Evolutionary conservation across 176 grass and related monocot species (phyloP).

Genomic region (Avena eriantha): DNA sequence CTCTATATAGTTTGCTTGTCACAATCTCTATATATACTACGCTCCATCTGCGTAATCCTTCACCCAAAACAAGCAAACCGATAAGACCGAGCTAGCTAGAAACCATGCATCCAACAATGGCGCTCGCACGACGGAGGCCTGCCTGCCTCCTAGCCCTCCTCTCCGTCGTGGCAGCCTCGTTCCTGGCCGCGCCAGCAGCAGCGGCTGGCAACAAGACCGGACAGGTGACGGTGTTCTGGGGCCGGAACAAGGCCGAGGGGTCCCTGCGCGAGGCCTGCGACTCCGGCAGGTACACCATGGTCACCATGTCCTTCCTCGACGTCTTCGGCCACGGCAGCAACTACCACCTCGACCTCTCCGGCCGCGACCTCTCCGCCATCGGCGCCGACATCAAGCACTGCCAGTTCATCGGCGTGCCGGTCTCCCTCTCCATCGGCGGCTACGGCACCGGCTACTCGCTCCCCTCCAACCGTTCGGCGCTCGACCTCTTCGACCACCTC

Average conservation of each 20-base stretch:
- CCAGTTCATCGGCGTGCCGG: conserved; percentile 25
- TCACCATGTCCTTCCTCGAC: conserved; percentile 43
- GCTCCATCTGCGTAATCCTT: not conserved
- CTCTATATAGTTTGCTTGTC: not conserved
- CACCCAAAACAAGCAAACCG: not conserved
- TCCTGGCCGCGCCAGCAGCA: not conserved
- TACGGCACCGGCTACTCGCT: conserved; percentile 9
- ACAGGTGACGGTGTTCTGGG: conserved; percentile 38
- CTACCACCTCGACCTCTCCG: conserved; percentile 36
- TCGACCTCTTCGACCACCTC: conserved; percentile 38
- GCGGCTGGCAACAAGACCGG: conserved; percentile 10
- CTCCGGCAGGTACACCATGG: conserved; percentile 30
- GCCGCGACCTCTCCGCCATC: conserved; percentile 19
- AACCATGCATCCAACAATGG: conserved; percentile 12
- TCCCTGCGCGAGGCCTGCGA: conserved; percentile 37
- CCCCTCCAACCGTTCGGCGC: not conserved
- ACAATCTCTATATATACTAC: not conserved
- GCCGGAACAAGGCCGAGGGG: conserved; percentile 38
- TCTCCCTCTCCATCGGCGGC: conserved; percentile 43
- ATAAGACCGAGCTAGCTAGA: not conserved
- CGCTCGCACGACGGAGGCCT: not conserved
- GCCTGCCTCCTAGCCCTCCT: not conserved
- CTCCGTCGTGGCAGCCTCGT: not conserved
- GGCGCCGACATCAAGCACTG: conserved; percentile 46
- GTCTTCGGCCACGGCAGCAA: not conserved